Evolutionary conservation across 148 eudicot genomes (phyloP).

Genomic region (Vaccinium corymbosum): DNA sequence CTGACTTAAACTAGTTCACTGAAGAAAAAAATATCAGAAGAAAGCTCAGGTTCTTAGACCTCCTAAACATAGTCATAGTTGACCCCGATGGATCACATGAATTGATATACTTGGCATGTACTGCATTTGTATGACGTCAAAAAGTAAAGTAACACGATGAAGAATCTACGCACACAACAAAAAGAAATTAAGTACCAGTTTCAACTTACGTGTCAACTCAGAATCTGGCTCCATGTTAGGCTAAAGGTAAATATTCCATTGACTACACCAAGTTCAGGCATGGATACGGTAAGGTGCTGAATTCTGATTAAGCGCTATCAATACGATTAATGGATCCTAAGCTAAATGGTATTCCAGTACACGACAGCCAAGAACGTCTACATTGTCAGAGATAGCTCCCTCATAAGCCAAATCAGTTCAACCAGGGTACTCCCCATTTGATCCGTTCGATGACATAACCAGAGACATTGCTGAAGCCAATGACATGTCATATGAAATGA

Average conservation of each 20-base stretch:
- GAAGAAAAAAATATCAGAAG: neutral
- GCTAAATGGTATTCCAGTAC: constrained; percentile 83
- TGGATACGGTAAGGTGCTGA: constrained; percentile 24
- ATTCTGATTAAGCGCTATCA: constrained; percentile 45
- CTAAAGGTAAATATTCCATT: constrained; percentile 68
- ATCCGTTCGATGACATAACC: constrained; percentile 71
- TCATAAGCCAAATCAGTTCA: constrained; percentile 76
- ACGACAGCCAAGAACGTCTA: constrained; percentile 76
- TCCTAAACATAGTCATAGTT: neutral
- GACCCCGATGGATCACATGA: neutral
- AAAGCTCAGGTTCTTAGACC: neutral
- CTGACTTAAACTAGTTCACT: neutral
- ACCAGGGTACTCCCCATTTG: constrained; percentile 86
- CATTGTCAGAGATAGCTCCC: constrained; percentile 75
- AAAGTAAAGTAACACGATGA: neutral
- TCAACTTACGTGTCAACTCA: constrained; percentile 27
- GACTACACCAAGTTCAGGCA: constrained; percentile 45
- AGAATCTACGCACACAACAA: too few relatives aligned
- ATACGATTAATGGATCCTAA: constrained; percentile 63
- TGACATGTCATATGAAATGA: constrained; percentile 11
- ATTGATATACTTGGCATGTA: neutral
- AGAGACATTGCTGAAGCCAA: constrained; percentile 49
- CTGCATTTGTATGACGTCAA: neutral
- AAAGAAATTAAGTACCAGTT: neutral
- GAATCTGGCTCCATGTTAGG: constrained; percentile 70